Base-by-base conservation (phyloP, 371 early-diverging fungal genomes). In the Rhizopus stolonifer region DNA sequence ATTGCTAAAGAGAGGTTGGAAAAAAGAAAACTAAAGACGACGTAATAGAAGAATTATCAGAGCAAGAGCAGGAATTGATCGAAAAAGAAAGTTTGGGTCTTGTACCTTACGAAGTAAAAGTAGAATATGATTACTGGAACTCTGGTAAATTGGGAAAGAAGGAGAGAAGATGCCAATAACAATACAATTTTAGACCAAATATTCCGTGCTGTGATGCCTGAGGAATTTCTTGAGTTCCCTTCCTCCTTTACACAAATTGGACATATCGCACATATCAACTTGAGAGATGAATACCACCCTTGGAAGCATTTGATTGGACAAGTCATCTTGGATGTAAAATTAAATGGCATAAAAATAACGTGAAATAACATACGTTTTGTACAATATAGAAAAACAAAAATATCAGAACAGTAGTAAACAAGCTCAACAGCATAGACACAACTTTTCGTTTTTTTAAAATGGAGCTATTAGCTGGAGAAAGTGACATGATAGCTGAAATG, bases 201-300 rank as follows among this genome's bases (percentile, higher is more conserved):
- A 31, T 69, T 99, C 24, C 80, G 88, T 38, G 86, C 98, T 5
- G 83, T 99, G 0, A 76, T 99, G 17, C 99, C 99, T 1, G 89
- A 91, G 26, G 80, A 86, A 19, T 58, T 72, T 11, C 66, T 64
- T 26, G 91, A 93, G 38, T 84, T 91, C 9, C 96, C 95, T 5
- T 82, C 91, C 5, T 86, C 96, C 1, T 99, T 92, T 65, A 96
- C 95, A 24, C 87, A 93, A 33, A 84, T 96, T 48, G 99, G 99
- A 8, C 98, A 99, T 70, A 97, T 51, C 56, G 93, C 98, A 1
- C 99, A 98, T 61, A 84, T 99, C 84, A 99, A 99, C 65, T 67
- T 99, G 45, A 81, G 93, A 31, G 93, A 93, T 22, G 88, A 94
- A 54, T 88, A 88, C 45, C 70, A 85, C 14, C 95, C 92, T 9